A percentile compares a stretch with the other conserved stretches of the same genome.
Conservation (phyloP, 2,329 filamentous ascomycete species). For the Cordyceps fumosorosea region DNA sequence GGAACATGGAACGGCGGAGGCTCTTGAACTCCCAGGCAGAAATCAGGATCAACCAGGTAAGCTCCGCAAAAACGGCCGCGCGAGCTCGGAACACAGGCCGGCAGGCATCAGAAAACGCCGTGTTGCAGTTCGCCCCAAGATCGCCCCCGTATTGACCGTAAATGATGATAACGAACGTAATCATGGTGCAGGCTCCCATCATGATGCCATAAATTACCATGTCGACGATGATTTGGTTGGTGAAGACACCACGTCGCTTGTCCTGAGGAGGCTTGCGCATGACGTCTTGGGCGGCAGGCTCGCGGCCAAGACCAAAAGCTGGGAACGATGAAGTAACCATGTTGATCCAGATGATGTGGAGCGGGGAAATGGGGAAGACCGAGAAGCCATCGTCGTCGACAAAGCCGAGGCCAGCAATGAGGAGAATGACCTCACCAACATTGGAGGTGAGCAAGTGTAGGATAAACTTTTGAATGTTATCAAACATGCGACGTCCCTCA, state of each 20-base stretch:
- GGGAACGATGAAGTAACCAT: slow-evolving; percentile 86
- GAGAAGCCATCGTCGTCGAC: slow-evolving; percentile 65
- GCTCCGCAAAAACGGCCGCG: slow-evolving; percentile 64
- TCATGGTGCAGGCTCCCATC: slow-evolving; percentile 64
- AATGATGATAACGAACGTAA: slow-evolving; percentile 59
- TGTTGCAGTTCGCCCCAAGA: slow-evolving; percentile 59
- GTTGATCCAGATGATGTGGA: slow-evolving; percentile 91
- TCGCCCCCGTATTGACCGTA: slow-evolving; percentile 49
- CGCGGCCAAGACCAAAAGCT: slow-evolving; percentile 81
- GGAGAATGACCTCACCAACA: slow-evolving; percentile 73
- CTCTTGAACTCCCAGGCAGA: slow-evolving; percentile 75
- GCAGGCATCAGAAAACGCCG: slow-evolving; percentile 48
- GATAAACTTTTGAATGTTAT: slow-evolving; percentile 86
- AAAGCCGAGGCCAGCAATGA: slow-evolving; percentile 77
- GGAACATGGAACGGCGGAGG: slow-evolving; percentile 65
- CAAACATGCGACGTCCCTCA: slow-evolving; percentile 77
- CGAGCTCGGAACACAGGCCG: slow-evolving; percentile 60
- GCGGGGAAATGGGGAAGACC: slow-evolving; percentile 77
- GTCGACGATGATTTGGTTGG: slow-evolving; percentile 68
- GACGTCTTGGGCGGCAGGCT: slow-evolving; percentile 67
- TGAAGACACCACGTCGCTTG: slow-evolving; percentile 64
- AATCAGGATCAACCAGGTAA: slow-evolving; percentile 68
- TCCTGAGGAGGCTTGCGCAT: slow-evolving; percentile 75
- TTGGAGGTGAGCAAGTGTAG: slow-evolving; percentile 75
- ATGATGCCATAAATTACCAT: slow-evolving; percentile 74